These are phyloP conservation scores for Mycena galopus DNA, from an alignment of 768 basidiomycete genomes.

Conservation along the genomic window DNA sequence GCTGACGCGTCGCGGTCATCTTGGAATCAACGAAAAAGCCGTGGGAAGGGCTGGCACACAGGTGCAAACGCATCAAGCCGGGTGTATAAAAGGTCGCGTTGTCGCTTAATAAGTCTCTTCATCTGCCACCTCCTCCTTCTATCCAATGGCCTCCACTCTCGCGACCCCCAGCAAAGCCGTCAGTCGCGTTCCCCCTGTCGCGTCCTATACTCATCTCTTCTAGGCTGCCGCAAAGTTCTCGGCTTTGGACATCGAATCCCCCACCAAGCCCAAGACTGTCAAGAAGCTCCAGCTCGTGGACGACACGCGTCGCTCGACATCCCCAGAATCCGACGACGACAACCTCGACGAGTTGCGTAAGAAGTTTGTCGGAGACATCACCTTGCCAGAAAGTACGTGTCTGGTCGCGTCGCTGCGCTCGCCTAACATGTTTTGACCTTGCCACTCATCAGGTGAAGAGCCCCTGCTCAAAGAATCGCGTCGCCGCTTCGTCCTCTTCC, in stretches of 20 bases:
- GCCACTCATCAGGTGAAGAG: constrained; percentile 60
- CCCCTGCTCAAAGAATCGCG: too few species aligned
- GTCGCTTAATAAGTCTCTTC: too few species aligned
- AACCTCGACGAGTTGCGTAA: constrained; percentile 53
- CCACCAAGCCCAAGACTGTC: constrained; percentile 49
- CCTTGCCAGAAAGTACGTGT: constrained; percentile 59
- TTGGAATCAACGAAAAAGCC: too few species aligned
- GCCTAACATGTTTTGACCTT: neutral
- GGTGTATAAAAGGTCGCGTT: too few species aligned
- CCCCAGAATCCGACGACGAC: constrained; percentile 51
- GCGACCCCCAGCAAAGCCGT: too few species aligned
- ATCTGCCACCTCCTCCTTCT: too few species aligned
- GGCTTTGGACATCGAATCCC: constrained; percentile 58
- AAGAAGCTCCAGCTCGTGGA: constrained; percentile 46
- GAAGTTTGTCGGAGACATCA: constrained; percentile 70
- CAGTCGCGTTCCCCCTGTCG: constrained; percentile 22
- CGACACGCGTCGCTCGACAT: constrained; percentile 51
- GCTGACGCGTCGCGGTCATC: too few species aligned
- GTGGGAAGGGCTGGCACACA: too few species aligned
- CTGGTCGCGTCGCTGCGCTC: constrained; percentile 7
- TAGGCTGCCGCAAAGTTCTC: constrained; percentile 62
- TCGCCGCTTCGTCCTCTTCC: too few species aligned
- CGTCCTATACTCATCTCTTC: constrained; percentile 19
- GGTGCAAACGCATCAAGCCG: too few species aligned
- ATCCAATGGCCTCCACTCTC: too few species aligned